Percentiles rank a stretch among this genome's conserved stretches.
phyloP scores from a whole-genome alignment of 225 moss, liverwort and hornwort genomes.

The Physcomitrium patens region DNA sequence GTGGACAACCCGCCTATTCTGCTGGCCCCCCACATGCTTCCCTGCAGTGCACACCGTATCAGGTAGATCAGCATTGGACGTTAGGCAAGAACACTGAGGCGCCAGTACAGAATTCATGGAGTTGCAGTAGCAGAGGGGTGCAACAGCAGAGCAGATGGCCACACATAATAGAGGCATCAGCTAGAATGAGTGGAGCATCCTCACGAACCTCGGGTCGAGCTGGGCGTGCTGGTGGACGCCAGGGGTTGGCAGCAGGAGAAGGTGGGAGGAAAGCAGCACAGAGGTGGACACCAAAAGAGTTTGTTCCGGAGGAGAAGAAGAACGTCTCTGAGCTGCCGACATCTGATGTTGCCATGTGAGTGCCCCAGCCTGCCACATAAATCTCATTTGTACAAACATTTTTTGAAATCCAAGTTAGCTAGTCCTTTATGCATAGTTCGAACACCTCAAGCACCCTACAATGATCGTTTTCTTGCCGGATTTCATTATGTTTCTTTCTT shows the following conservation, averaged over 20 bases:
- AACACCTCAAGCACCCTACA: too few relatives aligned
- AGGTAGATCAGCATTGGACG: conserved; percentile 32
- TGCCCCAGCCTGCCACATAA: background rate
- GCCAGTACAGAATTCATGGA: conserved; percentile 16
- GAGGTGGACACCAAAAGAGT: conserved; percentile 27
- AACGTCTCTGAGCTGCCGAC: background rate
- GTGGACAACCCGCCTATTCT: background rate
- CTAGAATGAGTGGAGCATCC: background rate
- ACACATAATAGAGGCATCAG: conserved; percentile 5
- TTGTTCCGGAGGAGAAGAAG: conserved; percentile 23
- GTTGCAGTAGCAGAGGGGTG: background rate
- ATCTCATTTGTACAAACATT: background rate
- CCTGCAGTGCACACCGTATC: conserved; percentile 14
- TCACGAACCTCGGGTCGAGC: conserved; percentile 3
- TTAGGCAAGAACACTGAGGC: background rate
- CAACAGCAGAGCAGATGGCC: conserved; percentile 43
- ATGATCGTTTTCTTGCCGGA: too few relatives aligned
- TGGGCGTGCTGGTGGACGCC: background rate
- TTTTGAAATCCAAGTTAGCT: background rate
- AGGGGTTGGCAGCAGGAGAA: conserved; percentile 11
- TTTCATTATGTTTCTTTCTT: too few relatives aligned
- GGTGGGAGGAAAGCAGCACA: conserved; percentile 1
- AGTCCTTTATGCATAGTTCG: too few relatives aligned
- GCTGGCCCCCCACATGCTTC: background rate
- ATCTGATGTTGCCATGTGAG: conserved; percentile 29